Conservation (phyloP, 2,329 filamentous ascomycete species). For the Neonectria punicea region DNA sequence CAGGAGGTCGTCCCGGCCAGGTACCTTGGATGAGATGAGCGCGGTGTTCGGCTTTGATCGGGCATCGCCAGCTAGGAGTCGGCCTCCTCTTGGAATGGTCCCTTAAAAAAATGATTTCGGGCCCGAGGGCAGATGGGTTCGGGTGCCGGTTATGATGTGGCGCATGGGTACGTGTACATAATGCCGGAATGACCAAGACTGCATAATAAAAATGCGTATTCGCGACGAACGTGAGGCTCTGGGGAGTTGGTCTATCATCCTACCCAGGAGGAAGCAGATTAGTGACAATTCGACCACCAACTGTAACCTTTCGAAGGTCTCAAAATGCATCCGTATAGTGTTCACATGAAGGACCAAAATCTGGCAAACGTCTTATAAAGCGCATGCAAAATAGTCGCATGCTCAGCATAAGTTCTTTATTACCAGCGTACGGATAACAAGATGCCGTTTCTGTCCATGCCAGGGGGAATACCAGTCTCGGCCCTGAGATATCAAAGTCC, state of each 20-base stretch:
- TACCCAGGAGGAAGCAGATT: background rate
- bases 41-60: conserved; percentile 33
- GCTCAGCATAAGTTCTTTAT: conserved; percentile 30
- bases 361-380: conserved; percentile 7
- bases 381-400: conserved; percentile 34
- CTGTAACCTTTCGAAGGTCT: background rate
- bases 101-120: conserved; percentile 36
- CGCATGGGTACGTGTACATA: conserved; percentile 43
- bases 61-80: conserved; percentile 31
- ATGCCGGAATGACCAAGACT: conserved; percentile 45
- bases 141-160: conserved; percentile 39
- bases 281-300: background rate
- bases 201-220: conserved; percentile 17
- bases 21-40: conserved; percentile 27
- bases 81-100: conserved; percentile 31
- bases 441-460: conserved; percentile 19
- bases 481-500: conserved; percentile 4
- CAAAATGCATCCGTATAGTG: background rate
- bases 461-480: conserved; percentile 18
- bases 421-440: conserved; percentile 29
- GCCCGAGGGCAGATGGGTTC: conserved; percentile 30
- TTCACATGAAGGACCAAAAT: background rate
- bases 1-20: conserved; percentile 15
- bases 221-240: background rate
- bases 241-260: background rate